Evolutionary conservation across 23 red algal genomes (phyloP), one percentile per base, ranked within the genome.

Genomic region (Gracilaria domingensis): DNA sequence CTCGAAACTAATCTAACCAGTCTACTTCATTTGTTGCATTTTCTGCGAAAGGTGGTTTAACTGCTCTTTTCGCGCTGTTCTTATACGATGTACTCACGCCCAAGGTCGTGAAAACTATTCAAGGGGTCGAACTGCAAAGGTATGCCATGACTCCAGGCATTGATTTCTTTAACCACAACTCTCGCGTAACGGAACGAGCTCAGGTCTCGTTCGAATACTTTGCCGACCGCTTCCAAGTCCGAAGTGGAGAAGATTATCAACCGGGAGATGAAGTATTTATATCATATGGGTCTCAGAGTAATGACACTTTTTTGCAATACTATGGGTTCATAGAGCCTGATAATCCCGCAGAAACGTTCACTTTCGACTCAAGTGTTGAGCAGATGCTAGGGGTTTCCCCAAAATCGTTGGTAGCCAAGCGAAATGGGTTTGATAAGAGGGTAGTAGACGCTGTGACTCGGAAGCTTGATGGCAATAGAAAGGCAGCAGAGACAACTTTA

Each of bases 301-400:
- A 98, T 87, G 94, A 95, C 66, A 70, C 93, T 25, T 92, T 98
- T 82, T 49, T 95, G 69, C 88, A 93, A 26, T 93, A 78, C n/a
- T 98, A 90, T 77, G 97, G 93, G 40, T 98, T 98, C 80, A 92
- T 96, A 24, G 93, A 96, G 30, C 86, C 88, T 3, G 75, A 80
- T 54, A 98, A 96, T 44, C 84, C 90, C 26, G 55, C 44, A 25
- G 97, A 98, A 60, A 94, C 64, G 8, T 98, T 94, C 61, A 84
- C 76, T n/a, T 88, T 96, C 23, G 75, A 45, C 65, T 16, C 56
- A 28, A 80, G 64, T 29, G 34, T 88, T 45, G 87, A 67, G 71
- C 66, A 66, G 6, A 51, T 80, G 47, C 32, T 93, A 45, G 86
- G 84, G 30, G 81, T 89, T 21, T 11, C 88, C 3, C 13, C 40